Percentiles rank a stretch among this genome's conserved stretches.
phyloP scores from a whole-genome alignment of 2,329 filamentous ascomycete genomes.

The Coniochaeta prunicola region DNA sequence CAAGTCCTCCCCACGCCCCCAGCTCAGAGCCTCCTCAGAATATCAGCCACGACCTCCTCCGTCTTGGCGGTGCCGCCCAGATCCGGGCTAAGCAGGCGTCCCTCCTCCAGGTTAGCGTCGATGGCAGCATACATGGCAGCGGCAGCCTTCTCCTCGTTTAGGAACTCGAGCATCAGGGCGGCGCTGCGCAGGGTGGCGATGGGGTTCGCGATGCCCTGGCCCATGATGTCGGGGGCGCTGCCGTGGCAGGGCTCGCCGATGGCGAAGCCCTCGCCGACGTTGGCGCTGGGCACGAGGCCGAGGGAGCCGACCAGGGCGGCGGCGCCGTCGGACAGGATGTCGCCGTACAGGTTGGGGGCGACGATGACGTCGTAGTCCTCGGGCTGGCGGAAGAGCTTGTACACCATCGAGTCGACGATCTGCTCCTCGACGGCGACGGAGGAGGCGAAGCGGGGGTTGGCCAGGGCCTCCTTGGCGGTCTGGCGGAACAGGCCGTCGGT shows the following conservation, averaged over 20 bases:
- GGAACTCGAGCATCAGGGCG: slow-evolving; percentile 93
- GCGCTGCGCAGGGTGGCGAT: slow-evolving; percentile 90
- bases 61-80: slow-evolving; percentile 81
- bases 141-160: slow-evolving; percentile 79
- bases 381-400: slow-evolving; percentile 97
- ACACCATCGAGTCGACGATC: slow-evolving; percentile 98
- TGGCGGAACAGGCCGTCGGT: slow-evolving; percentile 93
- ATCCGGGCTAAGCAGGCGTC: slow-evolving; percentile 73
- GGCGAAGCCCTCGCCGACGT: slow-evolving; percentile 88
- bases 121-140: slow-evolving; percentile 84
- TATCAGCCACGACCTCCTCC: slow-evolving; percentile 76
- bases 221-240: slow-evolving; percentile 91
- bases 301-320: slow-evolving; percentile 88
- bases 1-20: not conserved
- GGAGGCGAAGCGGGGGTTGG: slow-evolving; percentile 51
- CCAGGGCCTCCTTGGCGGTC: slow-evolving; percentile 67
- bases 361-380: slow-evolving; percentile 96
- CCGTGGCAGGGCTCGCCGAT: slow-evolving; percentile 99
- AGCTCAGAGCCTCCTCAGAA: slow-evolving; percentile 68
- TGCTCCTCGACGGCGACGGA: slow-evolving; percentile 77
- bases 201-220: slow-evolving; percentile 87
- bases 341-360: slow-evolving; percentile 93
- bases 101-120: slow-evolving; percentile 79
- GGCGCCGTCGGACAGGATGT: slow-evolving; percentile 92
- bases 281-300: slow-evolving; percentile 88